Base-by-base conservation (phyloP, 2,329 filamentous ascomycete species). In the Hypoxylon sp. region DNA sequence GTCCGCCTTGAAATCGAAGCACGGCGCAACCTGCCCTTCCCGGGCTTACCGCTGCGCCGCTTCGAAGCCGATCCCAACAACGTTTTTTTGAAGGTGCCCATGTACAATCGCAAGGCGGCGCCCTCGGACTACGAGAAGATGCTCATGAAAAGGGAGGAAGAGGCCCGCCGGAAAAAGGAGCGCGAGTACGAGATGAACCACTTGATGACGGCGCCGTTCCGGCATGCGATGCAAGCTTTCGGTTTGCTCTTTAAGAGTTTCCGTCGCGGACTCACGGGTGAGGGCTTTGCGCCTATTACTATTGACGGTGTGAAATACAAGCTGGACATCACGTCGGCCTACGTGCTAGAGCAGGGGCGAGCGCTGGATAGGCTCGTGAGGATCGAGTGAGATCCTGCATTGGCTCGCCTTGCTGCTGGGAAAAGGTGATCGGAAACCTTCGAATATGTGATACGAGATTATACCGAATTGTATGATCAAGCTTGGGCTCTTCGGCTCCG, bases 271-370 rank as follows among this genome's bases (percentile, higher is more conserved):
- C 81, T 88, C 74, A 85, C 83, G 14, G 82, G 86, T 57, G 85
- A 86, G 61, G 88, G 87, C 0, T 89, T 87, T 65, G 80, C 83
- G 39, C 79, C 81, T 60, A 78, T 90, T 52, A 76, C 74, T 54
- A 78, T 88, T 12, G 78, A 83, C 9, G 82, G 80, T 16, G 74
- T 78, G 32, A 76, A 78, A 55, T 88, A 86, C 74, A 89, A 88
- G 78, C 75, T 90, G 21, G 88, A 90, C 70, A 80, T 88, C 14
- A 80, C 80, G 2, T 82, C 82, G 39, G 87, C 85, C 0, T 88
- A 86, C 79, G 85, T 85, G 21, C 80, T 89, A 51, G 88, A 90
- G 41, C 80, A 84, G 3, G 89, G 89, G 45, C 81, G 80, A 58
- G 85, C 85, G 2, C 74, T 90, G 56, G 88, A 90, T 76, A 81